Conservation (phyloP, 2,329 filamentous ascomycete species). For the Venturia pyrina region DNA sequence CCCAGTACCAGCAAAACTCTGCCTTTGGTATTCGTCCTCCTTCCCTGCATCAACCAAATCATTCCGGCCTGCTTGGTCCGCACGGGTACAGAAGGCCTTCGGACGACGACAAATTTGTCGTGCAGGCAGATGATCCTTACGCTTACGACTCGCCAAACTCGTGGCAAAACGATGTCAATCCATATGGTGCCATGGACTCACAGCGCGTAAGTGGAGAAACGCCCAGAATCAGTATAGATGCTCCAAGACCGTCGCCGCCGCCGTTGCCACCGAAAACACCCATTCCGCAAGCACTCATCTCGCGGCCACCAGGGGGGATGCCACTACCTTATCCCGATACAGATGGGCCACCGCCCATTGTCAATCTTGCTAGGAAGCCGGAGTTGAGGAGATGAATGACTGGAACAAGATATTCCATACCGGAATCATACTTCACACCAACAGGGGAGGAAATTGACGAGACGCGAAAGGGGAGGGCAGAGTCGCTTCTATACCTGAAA, state of each 20-base stretch:
- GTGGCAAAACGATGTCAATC: conserved; percentile 24
- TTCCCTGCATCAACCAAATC: conserved; percentile 16
- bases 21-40: conserved; percentile 1
- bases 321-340: conserved; percentile 67
- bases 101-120: conserved; percentile 42
- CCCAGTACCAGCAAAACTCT: conserved; percentile 17
- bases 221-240: conserved; percentile 17
- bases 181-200: neutral
- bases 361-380: conserved; percentile 81
- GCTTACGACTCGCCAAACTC: conserved; percentile 5
- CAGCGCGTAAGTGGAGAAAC: conserved; percentile 42
- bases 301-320: conserved; percentile 1
- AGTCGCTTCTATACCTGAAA: neutral
- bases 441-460: neutral
- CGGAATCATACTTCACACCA: neutral
- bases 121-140: conserved; percentile 20
- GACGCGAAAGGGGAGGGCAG: too few relatives aligned
- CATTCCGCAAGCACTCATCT: conserved; percentile 9
- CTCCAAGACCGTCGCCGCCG: conserved; percentile 20
- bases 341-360: conserved; percentile 70
- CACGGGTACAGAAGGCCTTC: conserved; percentile 19
- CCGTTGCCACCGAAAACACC: conserved; percentile 33
- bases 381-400: conserved; percentile 39
- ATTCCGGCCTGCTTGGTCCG: conserved; percentile 4
- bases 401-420: neutral